A percentile compares a stretch with the other conserved stretches of the same genome.
These are phyloP conservation scores for Triglochin maritima DNA, from an alignment of 106 monocot species.

Conservation along the genomic window DNA sequence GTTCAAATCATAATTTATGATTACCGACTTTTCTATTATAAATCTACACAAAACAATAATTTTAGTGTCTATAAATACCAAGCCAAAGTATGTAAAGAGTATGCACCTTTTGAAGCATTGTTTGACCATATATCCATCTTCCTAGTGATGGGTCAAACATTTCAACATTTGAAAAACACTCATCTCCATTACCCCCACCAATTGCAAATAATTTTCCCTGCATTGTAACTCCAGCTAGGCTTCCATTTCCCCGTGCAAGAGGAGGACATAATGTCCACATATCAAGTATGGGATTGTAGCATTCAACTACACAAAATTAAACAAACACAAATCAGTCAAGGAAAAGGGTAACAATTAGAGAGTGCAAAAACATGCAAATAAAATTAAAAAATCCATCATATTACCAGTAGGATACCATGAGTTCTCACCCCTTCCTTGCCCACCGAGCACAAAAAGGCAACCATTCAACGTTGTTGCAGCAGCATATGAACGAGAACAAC, in stretches of 20 bases:
- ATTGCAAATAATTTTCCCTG: slow-evolving; percentile 71
- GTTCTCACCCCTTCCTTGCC: slow-evolving; percentile 31
- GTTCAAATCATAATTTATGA: too few species aligned
- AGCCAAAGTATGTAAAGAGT: not conserved
- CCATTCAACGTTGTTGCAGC: slow-evolving; percentile 44
- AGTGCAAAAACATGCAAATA: not conserved
- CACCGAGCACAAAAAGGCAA: slow-evolving; percentile 61
- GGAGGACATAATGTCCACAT: slow-evolving; percentile 44
- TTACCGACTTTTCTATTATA: too few species aligned
- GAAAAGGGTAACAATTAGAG: not conserved
- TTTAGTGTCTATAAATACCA: not conserved
- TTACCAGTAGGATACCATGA: slow-evolving; percentile 60
- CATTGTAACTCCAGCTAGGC: slow-evolving; percentile 52
- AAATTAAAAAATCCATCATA: not conserved
- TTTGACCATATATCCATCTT: slow-evolving; percentile 42
- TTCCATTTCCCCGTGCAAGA: slow-evolving; percentile 43
- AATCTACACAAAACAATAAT: too few species aligned
- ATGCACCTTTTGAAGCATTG: slow-evolving; percentile 69
- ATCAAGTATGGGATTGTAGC: slow-evolving; percentile 35
- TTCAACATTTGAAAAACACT: slow-evolving; percentile 60
- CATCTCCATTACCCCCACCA: slow-evolving; percentile 61
- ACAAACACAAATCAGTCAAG: not conserved
- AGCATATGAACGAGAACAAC: slow-evolving; percentile 56
- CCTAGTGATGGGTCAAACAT: slow-evolving; percentile 74
- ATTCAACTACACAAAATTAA: slow-evolving; percentile 50